These are phyloP conservation scores for Coemansia sp. DNA, from an alignment of 192 early-diverging fungal species.

Conservation along the genomic window DNA sequence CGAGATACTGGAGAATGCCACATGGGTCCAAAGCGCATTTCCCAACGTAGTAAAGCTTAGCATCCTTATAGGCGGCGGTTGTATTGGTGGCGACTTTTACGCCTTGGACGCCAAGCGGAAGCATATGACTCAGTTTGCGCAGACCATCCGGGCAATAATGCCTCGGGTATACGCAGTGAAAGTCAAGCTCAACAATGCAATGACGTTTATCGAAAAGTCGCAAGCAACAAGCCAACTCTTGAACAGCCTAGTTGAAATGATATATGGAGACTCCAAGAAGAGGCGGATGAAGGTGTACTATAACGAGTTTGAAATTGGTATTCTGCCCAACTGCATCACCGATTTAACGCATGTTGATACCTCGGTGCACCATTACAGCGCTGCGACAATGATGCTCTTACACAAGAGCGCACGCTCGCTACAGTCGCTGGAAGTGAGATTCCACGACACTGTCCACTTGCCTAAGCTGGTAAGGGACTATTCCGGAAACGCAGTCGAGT, in stretches of 20 bases:
- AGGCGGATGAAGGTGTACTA: neutral
- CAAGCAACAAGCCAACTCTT: neutral
- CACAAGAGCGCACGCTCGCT: conserved; percentile 4
- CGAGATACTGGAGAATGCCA: neutral
- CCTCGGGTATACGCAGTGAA: neutral
- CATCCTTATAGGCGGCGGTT: neutral
- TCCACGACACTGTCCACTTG: neutral
- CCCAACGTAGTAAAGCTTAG: neutral
- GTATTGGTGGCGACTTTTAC: conserved; percentile 2
- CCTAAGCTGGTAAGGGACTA: neutral
- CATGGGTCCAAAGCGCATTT: neutral
- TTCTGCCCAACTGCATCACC: conserved; percentile 1
- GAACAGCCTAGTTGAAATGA: neutral
- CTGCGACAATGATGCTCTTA: conserved; percentile 1
- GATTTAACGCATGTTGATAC: neutral
- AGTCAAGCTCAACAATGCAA: neutral
- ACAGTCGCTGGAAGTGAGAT: neutral
- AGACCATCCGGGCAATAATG: neutral
- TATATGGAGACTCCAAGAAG: neutral
- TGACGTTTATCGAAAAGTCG: neutral
- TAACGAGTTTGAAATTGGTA: neutral
- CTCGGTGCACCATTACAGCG: neutral
- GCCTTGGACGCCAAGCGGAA: neutral
- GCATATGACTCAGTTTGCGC: neutral
- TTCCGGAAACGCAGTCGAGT: neutral